Evolutionary conservation across 1,139 yeast species (phyloP).

Genomic region (Arxiozyma telluris): DNA sequence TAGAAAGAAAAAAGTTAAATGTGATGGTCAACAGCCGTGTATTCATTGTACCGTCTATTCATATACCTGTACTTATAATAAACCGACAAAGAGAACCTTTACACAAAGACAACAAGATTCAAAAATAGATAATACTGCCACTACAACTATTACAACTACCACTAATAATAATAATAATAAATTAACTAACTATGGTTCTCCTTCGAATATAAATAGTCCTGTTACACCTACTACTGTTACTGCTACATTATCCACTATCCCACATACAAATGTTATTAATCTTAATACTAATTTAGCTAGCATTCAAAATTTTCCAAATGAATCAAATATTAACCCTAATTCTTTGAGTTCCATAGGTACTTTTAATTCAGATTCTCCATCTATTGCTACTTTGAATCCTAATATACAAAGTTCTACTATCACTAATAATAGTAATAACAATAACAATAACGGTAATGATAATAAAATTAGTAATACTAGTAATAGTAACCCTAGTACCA

Average conservation of each 20-base stretch:
- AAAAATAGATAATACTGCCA: background rate
- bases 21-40: constrained; percentile 91
- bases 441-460: background rate
- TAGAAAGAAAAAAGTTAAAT: constrained; percentile 73
- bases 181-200: too few species aligned
- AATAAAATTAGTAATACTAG: too few species aligned
- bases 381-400: background rate
- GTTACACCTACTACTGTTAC: background rate
- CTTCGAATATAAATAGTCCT: background rate
- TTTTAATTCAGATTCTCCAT: background rate
- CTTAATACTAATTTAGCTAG: background rate
- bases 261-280: background rate
- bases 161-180: background rate
- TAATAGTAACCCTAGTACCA: background rate
- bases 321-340: background rate
- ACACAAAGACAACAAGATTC: constrained; percentile 1
- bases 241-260: background rate
- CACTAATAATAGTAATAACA: background rate
- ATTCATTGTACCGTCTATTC: constrained; percentile 88
- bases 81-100: constrained; percentile 56
- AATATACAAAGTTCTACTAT: background rate
- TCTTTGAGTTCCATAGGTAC: background rate
- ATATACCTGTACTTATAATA: constrained; percentile 65
- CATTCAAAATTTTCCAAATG: background rate
- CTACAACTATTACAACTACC: background rate